Conservation (phyloP, 805 yeast species). For the Priceomyces carsonii region DNA sequence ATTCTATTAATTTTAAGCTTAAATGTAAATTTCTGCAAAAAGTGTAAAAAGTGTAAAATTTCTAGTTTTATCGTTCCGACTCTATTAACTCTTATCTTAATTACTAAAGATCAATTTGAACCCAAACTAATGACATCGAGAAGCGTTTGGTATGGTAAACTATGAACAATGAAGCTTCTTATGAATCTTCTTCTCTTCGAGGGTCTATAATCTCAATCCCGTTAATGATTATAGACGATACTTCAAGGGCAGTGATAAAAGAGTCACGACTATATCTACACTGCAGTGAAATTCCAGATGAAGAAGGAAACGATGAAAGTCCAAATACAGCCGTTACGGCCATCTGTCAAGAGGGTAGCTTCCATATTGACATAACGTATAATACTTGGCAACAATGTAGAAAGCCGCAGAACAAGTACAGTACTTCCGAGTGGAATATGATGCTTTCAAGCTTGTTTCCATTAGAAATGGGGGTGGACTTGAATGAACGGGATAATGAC, state of each 20-base stretch:
- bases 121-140: no score
- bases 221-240: slow-evolving; percentile 18
- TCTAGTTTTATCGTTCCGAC: no score
- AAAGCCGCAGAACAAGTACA: slow-evolving; percentile 9
- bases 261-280: slow-evolving; percentile 18
- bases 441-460: slow-evolving; percentile 22
- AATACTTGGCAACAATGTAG: slow-evolving; percentile 3
- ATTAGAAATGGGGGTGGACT: slow-evolving; percentile 7
- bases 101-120: no score
- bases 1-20: slow-evolving; percentile 44
- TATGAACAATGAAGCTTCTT: background rate
- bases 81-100: no score
- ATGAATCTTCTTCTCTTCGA: background rate
- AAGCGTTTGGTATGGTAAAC: background rate
- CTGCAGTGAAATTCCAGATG: slow-evolving; percentile 9
- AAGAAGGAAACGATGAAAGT: slow-evolving; percentile 8
- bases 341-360: slow-evolving; percentile 22
- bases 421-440: slow-evolving; percentile 18
- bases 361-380: slow-evolving; percentile 14
- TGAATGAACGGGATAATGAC: slow-evolving; percentile 14
- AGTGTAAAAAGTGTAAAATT: no score
- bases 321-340: slow-evolving; percentile 16
- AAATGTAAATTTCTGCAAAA: slow-evolving; percentile 2
- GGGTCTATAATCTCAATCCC: slow-evolving; percentile 16
- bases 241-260: slow-evolving; percentile 12